phyloP scores from a whole-genome alignment of 345 rosid genomes.

The Populus nigra region DNA sequence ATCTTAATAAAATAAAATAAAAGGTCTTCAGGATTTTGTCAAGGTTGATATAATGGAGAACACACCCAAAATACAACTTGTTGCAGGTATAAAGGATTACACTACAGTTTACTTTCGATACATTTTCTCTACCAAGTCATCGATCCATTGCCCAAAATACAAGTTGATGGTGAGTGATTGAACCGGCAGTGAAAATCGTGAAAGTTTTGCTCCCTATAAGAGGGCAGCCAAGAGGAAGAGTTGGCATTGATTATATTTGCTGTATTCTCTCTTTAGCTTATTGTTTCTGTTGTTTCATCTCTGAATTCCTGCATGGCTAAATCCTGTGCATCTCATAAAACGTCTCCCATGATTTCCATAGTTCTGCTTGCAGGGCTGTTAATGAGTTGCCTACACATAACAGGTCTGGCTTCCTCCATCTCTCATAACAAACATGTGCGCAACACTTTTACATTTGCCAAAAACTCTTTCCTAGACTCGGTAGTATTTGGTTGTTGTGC shows the following conservation, averaged over 20 bases:
- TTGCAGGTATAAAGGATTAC: too few species aligned
- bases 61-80: too few species aligned
- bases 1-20: too few species aligned
- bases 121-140: too few species aligned
- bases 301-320: neutral
- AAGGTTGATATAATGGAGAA: too few species aligned
- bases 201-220: neutral
- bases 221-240: neutral
- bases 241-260: neutral
- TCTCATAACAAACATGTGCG: neutral
- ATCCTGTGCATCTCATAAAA: neutral
- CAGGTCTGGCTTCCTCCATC: slow-evolving; percentile 1
- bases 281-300: neutral
- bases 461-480: too few species aligned
- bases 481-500: too few species aligned
- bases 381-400: neutral
- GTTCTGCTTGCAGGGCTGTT: neutral
- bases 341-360: neutral
- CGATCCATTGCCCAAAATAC: too few species aligned
- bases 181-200: neutral
- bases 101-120: too few species aligned
- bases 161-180: too few species aligned
- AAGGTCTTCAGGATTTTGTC: too few species aligned
- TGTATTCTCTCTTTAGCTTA: neutral
- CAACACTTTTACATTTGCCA: too few species aligned